phyloP scores from a whole-genome alignment of 2,329 filamentous ascomycete genomes.

The Talaromyces sp. region DNA sequence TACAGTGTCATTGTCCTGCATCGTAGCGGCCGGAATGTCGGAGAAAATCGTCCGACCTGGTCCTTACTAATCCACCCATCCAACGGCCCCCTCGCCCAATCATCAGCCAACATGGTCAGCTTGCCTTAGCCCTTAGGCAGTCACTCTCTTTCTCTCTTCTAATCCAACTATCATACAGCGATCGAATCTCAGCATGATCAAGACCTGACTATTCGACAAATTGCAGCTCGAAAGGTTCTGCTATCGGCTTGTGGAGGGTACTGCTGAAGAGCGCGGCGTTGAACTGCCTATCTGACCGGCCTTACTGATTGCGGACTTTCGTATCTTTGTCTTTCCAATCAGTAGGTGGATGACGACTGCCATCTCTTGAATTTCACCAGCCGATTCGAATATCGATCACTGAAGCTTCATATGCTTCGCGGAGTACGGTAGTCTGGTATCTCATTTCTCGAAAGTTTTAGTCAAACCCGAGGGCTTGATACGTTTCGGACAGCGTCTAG shows the following conservation, averaged over 20 bases:
- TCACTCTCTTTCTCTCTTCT: neutral
- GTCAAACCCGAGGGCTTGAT: neutral
- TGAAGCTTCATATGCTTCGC: too few species aligned
- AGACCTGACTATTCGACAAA: neutral
- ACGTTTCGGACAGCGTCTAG: neutral
- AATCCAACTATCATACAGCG: neutral
- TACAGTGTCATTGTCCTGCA: neutral
- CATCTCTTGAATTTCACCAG: neutral
- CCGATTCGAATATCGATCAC: neutral
- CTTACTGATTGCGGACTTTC: neutral
- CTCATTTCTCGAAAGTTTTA: neutral
- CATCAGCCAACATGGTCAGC: neutral
- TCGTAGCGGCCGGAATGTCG: neutral
- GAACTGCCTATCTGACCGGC: slow-evolving; percentile 2
- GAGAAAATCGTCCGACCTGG: neutral
- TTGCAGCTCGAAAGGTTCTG: neutral
- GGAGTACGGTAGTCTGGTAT: neutral
- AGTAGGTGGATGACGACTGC: neutral
- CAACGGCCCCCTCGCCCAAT: neutral
- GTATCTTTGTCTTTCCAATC: neutral
- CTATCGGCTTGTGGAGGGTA: neutral
- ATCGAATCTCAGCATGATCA: neutral
- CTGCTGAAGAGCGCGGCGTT: neutral
- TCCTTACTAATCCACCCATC: neutral
- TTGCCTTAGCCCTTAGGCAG: neutral